Conservation (phyloP, 768 basidiomycete species). For the Candolleomyces eurysporus region DNA sequence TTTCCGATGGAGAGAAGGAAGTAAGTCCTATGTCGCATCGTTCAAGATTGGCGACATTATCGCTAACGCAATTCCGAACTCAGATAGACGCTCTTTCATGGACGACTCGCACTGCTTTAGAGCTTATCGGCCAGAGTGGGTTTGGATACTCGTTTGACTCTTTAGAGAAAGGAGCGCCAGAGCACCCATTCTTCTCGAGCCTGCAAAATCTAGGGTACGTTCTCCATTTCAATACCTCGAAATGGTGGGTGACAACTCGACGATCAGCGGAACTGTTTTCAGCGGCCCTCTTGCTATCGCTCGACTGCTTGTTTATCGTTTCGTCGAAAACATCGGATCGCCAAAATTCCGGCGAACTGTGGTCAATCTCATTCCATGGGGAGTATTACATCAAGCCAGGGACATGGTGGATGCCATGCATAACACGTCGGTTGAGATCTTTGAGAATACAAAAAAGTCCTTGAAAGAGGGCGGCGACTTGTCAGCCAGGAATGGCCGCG, state of each 20-base stretch:
- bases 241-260: background rate
- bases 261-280: background rate
- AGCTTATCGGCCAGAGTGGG: conserved; percentile 11
- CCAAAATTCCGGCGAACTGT: conserved; percentile 28
- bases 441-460: conserved; percentile 29
- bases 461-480: conserved; percentile 28
- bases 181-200: conserved; percentile 28
- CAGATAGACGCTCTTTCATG: conserved; percentile 8
- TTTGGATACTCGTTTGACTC: conserved; percentile 9
- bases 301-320: conserved; percentile 19
- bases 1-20: conserved; percentile 26
- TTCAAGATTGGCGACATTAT: background rate
- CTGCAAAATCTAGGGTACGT: conserved; percentile 29
- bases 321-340: conserved; percentile 22
- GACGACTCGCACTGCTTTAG: conserved; percentile 9
- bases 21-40: background rate
- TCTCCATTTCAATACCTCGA: background rate
- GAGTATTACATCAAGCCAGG: conserved; percentile 22
- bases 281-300: conserved; percentile 19
- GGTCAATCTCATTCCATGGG: conserved; percentile 28
- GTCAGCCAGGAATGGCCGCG: conserved; percentile 31
- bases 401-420: conserved; percentile 33
- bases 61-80: background rate
- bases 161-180: background rate
- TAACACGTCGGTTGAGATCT: conserved; percentile 29